Percentiles rank a stretch among this genome's conserved stretches.
phyloP scores from a whole-genome alignment of 352 stramenopile genomes.

The Pseudoperonospora humuli region DNA sequence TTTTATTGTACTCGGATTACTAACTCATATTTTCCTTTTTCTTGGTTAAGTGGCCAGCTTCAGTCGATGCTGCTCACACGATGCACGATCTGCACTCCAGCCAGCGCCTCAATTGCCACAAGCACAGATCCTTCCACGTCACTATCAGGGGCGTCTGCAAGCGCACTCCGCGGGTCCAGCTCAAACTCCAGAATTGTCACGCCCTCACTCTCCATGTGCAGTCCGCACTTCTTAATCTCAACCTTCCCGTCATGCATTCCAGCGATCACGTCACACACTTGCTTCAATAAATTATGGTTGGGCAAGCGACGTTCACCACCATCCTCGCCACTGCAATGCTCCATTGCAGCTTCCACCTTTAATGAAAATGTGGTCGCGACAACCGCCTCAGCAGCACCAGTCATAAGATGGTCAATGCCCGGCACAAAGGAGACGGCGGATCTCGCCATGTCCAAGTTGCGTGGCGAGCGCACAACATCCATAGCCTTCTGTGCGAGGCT shows the following conservation, averaged over 20 bases:
- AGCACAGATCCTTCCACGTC: slow-evolving; percentile 30
- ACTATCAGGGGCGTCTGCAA: slow-evolving; percentile 13
- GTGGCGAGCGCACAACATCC: slow-evolving; percentile 43
- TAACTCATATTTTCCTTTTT: slow-evolving; percentile 26
- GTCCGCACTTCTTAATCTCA: slow-evolving; percentile 76
- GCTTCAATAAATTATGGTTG: slow-evolving; percentile 84
- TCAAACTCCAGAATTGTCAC: slow-evolving; percentile 76
- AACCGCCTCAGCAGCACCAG: slow-evolving; percentile 3
- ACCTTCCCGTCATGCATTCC: slow-evolving; percentile 46
- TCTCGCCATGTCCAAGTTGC: slow-evolving; percentile 23
- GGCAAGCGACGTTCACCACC: slow-evolving; percentile 47
- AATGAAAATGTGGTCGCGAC: slow-evolving; percentile 40
- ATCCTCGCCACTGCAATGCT: slow-evolving; percentile 29
- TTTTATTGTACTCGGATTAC: slow-evolving; percentile 34
- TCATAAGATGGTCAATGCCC: slow-evolving; percentile 29
- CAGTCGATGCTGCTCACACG: slow-evolving; percentile 23
- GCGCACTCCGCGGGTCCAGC: slow-evolving; percentile 37
- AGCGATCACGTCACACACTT: slow-evolving; percentile 74
- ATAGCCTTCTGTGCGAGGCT: slow-evolving; percentile 49
- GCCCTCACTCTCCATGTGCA: slow-evolving; percentile 61
- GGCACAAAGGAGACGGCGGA: slow-evolving; percentile 15
- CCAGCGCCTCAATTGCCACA: slow-evolving; percentile 34
- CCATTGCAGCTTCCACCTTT: slow-evolving; percentile 58
- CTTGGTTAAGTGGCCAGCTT: slow-evolving; percentile 1
- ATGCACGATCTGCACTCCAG: slow-evolving; percentile 36